Evolutionary conservation across 306 rosid genomes (phyloP).

Genomic region (Elaeagnus macrophylla): DNA sequence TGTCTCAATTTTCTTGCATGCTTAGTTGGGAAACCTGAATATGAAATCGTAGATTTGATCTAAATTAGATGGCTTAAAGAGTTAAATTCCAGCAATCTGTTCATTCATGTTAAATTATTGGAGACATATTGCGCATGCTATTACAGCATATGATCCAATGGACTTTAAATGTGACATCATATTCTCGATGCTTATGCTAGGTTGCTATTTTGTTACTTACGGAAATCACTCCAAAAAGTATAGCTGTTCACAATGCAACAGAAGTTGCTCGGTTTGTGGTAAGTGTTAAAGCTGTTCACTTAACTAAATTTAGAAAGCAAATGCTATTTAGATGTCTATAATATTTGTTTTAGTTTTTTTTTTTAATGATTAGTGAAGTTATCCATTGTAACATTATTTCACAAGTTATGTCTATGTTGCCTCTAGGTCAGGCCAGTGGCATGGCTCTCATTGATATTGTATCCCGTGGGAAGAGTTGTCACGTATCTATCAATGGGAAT

Average conservation of each 20-base stretch:
- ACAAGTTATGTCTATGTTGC: constrained; percentile 27
- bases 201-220: constrained; percentile 96
- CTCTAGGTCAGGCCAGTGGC: constrained; percentile 98
- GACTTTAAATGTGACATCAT: neutral
- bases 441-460: constrained; percentile 87
- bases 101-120: neutral
- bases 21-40: constrained; percentile 8
- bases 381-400: constrained; percentile 9
- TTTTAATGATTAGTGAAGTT: constrained; percentile 8
- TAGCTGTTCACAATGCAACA: constrained; percentile 93
- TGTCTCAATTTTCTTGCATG: constrained; percentile 28
- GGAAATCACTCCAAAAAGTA: constrained; percentile 97
- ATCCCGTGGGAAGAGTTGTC: constrained; percentile 91
- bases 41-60: constrained; percentile 7
- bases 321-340: constrained; percentile 8
- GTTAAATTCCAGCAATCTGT: neutral
- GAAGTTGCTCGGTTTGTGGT: constrained; percentile 98
- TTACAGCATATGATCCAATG: neutral
- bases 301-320: neutral
- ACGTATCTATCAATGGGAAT: constrained; percentile 96
- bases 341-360: constrained; percentile 8
- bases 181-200: constrained; percentile 33
- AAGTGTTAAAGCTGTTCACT: constrained; percentile 23
- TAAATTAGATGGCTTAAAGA: constrained; percentile 1
- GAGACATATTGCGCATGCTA: too few relatives aligned